Conservation (phyloP, 2,329 filamentous ascomycete genomes). For the Aspergillus viridinutans region DNA sequence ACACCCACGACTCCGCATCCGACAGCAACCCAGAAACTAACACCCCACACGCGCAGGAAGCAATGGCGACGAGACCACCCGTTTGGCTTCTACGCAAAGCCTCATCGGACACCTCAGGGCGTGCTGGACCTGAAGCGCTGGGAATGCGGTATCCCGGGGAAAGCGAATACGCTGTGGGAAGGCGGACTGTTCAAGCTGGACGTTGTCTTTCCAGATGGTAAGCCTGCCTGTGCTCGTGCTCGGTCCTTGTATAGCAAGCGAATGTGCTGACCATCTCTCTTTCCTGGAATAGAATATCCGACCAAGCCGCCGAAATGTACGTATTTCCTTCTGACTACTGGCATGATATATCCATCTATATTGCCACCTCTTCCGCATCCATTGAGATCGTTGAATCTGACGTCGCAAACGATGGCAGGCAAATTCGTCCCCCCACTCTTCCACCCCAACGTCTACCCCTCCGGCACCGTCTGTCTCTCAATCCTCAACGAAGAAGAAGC, state of each 20-base stretch:
- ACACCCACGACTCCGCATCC: not conserved
- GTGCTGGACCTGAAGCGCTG: constrained; percentile 89
- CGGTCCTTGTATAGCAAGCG: not conserved
- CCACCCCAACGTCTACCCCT: constrained; percentile 97
- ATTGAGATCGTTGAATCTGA: not conserved
- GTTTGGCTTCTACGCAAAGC: constrained; percentile 94
- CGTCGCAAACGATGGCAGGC: constrained; percentile 51
- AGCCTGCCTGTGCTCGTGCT: constrained; percentile 30
- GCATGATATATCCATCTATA: not conserved
- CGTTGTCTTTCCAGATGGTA: constrained; percentile 89
- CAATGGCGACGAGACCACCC: constrained; percentile 97
- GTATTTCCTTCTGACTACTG: constrained; percentile 30
- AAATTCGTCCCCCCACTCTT: constrained; percentile 96
- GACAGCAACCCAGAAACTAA: not conserved
- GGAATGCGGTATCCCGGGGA: constrained; percentile 95
- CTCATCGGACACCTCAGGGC: constrained; percentile 71
- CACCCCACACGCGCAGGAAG: constrained; percentile 58
- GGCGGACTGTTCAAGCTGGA: constrained; percentile 95
- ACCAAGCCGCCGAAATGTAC: constrained; percentile 98
- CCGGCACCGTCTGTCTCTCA: constrained; percentile 92
- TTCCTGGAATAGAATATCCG: constrained; percentile 69
- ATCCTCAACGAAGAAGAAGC: constrained; percentile 98
- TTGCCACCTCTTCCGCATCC: not conserved
- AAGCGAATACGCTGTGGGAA: constrained; percentile 96
- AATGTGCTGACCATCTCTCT: constrained; percentile 4